A percentile compares a stretch with the other conserved stretches of the same genome.
Conservation (phyloP, 2,329 filamentous ascomycete species). For the Ilyonectria destructans region DNA sequence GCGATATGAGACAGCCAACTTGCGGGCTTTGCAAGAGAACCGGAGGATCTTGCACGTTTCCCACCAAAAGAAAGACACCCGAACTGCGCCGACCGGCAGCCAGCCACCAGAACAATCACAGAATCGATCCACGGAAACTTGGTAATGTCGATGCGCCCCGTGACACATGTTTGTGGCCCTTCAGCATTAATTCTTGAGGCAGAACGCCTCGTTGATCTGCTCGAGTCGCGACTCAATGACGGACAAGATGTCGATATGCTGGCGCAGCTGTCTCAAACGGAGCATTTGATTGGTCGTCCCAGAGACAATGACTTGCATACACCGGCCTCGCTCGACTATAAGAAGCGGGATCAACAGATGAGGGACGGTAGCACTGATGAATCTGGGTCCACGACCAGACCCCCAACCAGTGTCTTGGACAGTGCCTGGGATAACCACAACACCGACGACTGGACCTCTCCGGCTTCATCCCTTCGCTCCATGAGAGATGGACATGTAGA, state of each 20-base stretch:
- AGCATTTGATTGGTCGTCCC: not conserved
- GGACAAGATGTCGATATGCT: constrained; percentile 1
- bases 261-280: not conserved
- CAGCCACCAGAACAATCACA: not conserved
- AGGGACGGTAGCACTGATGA: not conserved
- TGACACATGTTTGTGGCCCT: not conserved
- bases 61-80: constrained; percentile 22
- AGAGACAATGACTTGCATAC: constrained; percentile 3
- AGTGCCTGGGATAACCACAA: not conserved
- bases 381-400: not conserved
- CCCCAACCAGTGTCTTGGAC: not conserved
- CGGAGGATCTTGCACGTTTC: constrained; percentile 19
- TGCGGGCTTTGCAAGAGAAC: constrained; percentile 22
- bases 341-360: constrained; percentile 6
- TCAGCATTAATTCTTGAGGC: not conserved
- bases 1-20: constrained; percentile 16
- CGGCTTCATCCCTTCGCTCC: constrained; percentile 1
- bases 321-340: constrained; percentile 1
- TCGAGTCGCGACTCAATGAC: constrained; percentile 10
- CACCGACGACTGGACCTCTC: constrained; percentile 1
- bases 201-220: constrained; percentile 23
- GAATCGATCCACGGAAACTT: constrained; percentile 9
- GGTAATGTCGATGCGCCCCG: constrained; percentile 2
- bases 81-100: constrained; percentile 7
- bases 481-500: not conserved